Conservation (phyloP, 352 stramenopile genomes). For the Phytophthora chlamydospora region DNA sequence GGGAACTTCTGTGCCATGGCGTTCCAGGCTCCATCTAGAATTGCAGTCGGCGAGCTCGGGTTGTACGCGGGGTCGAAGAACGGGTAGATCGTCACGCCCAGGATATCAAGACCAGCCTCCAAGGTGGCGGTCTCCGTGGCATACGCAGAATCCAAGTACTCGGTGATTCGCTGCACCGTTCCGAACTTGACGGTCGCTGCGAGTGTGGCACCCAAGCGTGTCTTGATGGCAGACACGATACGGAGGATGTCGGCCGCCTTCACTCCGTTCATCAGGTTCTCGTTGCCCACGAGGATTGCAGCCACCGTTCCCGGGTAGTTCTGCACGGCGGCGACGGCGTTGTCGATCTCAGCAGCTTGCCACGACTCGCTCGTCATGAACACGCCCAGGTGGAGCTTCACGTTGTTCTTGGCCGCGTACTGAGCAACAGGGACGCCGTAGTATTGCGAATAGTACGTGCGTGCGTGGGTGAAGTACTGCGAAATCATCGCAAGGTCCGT, state of each 20-base stretch:
- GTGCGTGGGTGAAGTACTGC: constrained; percentile 51
- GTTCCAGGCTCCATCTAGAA: constrained; percentile 49
- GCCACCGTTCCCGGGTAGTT: constrained; percentile 50
- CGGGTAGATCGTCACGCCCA: constrained; percentile 67
- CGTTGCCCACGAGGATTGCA: constrained; percentile 59
- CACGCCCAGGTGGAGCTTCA: constrained; percentile 64
- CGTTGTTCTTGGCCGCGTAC: constrained; percentile 50
- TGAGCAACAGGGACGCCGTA: constrained; percentile 48
- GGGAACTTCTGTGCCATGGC: constrained; percentile 47
- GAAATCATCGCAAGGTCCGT: constrained; percentile 52
- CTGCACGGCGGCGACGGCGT: constrained; percentile 45
- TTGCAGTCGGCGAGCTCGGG: constrained; percentile 33
- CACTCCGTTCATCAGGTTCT: constrained; percentile 38
- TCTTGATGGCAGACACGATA: constrained; percentile 39
- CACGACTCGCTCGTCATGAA: constrained; percentile 57
- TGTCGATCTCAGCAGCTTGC: constrained; percentile 49
- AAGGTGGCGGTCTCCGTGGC: constrained; percentile 37
- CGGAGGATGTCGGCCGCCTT: constrained; percentile 37
- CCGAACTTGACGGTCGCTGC: constrained; percentile 53
- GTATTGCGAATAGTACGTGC: constrained; percentile 65
- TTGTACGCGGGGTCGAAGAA: constrained; percentile 62
- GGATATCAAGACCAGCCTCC: constrained; percentile 42
- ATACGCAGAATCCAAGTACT: constrained; percentile 46
- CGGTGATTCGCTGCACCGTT: constrained; percentile 59
- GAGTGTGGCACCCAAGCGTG: constrained; percentile 23